Conservation (phyloP, 148 eudicot species). For the Nepenthes mirabilis region DNA sequence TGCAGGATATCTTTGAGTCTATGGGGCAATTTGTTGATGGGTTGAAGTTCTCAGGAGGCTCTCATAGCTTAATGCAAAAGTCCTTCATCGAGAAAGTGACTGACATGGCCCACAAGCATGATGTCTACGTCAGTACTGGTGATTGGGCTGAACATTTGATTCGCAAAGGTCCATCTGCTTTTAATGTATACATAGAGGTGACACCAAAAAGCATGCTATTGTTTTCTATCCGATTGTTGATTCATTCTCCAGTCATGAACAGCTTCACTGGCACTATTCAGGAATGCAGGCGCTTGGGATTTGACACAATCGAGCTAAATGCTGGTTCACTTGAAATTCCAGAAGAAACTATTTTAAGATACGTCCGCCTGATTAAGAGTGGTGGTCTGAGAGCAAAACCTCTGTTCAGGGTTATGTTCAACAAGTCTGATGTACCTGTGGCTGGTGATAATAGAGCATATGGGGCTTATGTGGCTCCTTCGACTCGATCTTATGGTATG, state of each 20-base stretch:
- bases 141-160: constrained; percentile 89
- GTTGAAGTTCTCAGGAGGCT: constrained; percentile 74
- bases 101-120: constrained; percentile 75
- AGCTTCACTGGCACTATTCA: constrained; percentile 7
- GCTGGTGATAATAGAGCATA: constrained; percentile 43
- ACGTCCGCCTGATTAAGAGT: constrained; percentile 67
- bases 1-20: constrained; percentile 80
- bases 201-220: not conserved
- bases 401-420: constrained; percentile 67
- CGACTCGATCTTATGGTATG: constrained; percentile 56
- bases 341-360: constrained; percentile 74
- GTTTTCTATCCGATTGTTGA: constrained; percentile 1
- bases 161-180: constrained; percentile 65
- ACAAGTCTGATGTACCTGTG: constrained; percentile 64
- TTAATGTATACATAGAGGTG: constrained; percentile 75
- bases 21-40: constrained; percentile 97
- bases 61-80: constrained; percentile 57
- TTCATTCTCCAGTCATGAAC: not conserved
- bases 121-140: constrained; percentile 82
- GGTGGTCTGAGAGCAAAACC: constrained; percentile 83
- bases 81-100: constrained; percentile 61
- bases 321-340: constrained; percentile 65
- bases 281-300: constrained; percentile 92
- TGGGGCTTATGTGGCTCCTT: constrained; percentile 66
- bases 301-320: constrained; percentile 79